Evolutionary conservation across 2,329 filamentous ascomycete genomes (phyloP).

Genomic region (Zymoseptoria ardabiliae): DNA sequence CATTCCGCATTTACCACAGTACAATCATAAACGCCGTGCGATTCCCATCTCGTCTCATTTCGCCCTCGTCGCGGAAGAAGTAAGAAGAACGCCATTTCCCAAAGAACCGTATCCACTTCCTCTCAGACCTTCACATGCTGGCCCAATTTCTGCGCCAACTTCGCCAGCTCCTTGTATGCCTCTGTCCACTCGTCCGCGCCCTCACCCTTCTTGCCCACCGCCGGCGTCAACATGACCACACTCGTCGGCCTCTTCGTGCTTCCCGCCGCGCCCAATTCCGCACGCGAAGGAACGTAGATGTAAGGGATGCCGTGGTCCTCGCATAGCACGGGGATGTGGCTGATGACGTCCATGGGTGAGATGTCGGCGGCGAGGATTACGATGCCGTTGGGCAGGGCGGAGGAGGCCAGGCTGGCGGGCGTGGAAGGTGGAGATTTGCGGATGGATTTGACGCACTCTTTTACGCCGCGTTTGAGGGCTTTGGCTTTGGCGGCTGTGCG

Average conservation of each 20-base stretch:
- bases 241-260: constrained; percentile 94
- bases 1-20: neutral
- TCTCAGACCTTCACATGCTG: constrained; percentile 47
- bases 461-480: constrained; percentile 93
- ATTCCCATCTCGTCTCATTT: neutral
- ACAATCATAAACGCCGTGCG: neutral
- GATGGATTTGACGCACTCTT: constrained; percentile 97
- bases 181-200: constrained; percentile 52
- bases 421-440: constrained; percentile 77
- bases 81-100: neutral
- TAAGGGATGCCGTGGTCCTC: constrained; percentile 98
- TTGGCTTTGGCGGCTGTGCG: constrained; percentile 81
- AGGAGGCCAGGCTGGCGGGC: constrained; percentile 46
- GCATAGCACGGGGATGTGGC: constrained; percentile 93
- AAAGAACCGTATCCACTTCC: neutral
- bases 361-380: constrained; percentile 96
- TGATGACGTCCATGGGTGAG: constrained; percentile 97
- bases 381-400: constrained; percentile 55
- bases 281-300: constrained; percentile 86
- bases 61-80: neutral
- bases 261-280: constrained; percentile 86
- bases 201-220: constrained; percentile 41
- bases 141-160: constrained; percentile 52
- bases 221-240: constrained; percentile 73
- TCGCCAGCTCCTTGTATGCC: constrained; percentile 51